Percentiles rank a stretch among this genome's conserved stretches.
phyloP scores from a whole-genome alignment of 257 asterid genomes.

The Fraxinus quadrangulata region DNA sequence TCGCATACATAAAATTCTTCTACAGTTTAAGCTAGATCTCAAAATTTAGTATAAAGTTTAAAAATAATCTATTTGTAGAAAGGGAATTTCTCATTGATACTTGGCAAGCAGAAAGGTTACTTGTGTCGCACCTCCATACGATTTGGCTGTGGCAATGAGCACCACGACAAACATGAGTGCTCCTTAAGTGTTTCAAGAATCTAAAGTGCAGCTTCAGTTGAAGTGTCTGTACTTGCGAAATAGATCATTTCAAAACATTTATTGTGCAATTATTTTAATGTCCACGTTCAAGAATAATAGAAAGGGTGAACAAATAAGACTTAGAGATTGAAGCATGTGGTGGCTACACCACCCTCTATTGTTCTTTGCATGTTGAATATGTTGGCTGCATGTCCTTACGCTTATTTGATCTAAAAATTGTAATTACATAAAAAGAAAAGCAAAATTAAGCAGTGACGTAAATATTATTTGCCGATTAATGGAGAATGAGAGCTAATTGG shows the following conservation, averaged over 20 bases:
- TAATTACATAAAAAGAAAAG: not conserved
- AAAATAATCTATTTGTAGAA: not conserved
- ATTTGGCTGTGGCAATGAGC: not conserved
- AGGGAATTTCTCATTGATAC: not conserved
- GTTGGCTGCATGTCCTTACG: not conserved
- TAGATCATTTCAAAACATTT: not conserved
- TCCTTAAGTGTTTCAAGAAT: not conserved
- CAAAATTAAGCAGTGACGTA: not conserved
- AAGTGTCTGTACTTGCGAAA: not conserved
- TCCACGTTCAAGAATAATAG: not conserved
- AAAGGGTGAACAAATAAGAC: not conserved
- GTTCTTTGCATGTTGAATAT: not conserved
- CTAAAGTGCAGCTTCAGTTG: not conserved
- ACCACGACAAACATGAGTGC: not conserved
- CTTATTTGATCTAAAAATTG: not conserved
- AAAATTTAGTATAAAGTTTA: not conserved
- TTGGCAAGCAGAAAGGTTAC: not conserved
- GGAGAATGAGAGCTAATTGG: not conserved
- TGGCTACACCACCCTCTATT: not conserved
- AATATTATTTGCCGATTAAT: not conserved
- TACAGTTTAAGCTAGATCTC: not conserved
- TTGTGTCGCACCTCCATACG: not conserved
- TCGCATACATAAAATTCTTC: not conserved
- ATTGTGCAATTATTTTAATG: not conserved
- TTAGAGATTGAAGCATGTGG: not conserved